Conservation (phyloP, 2,329 filamentous ascomycete genomes). For the Colletotrichum agaves region DNA sequence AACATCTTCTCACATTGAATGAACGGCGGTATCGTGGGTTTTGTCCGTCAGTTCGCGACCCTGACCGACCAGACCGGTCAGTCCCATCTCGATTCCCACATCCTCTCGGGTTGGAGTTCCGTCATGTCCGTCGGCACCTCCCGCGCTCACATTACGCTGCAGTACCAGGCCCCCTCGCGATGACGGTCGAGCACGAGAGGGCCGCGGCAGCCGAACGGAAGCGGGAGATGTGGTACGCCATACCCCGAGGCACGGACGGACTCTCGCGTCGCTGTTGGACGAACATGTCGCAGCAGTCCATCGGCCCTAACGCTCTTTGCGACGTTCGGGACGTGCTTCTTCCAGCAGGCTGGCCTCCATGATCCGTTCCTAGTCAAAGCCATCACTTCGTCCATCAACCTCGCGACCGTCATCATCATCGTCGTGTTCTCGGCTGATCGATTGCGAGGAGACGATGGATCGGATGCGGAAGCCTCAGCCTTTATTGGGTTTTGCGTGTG, state of each 20-base stretch:
- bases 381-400: constrained; percentile 39
- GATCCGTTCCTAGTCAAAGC: constrained; percentile 41
- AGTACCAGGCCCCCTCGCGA: constrained; percentile 41
- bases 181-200: constrained; percentile 41
- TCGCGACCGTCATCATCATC: constrained; percentile 36
- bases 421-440: constrained; percentile 38
- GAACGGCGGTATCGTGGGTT: constrained; percentile 51
- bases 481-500: constrained; percentile 35
- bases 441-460: constrained; percentile 36
- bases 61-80: constrained; percentile 41
- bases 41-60: constrained; percentile 48
- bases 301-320: constrained; percentile 40
- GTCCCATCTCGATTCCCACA: constrained; percentile 46
- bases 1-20: constrained; percentile 40
- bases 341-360: constrained; percentile 46
- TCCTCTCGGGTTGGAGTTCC: constrained; percentile 51
- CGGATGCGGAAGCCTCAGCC: constrained; percentile 29
- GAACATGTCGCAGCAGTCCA: constrained; percentile 38
- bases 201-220: constrained; percentile 40
- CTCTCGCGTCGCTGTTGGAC: constrained; percentile 43
- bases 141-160: constrained; percentile 53
- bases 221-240: constrained; percentile 42
- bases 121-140: constrained; percentile 53
- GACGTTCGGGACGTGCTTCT: constrained; percentile 46
- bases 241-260: constrained; percentile 44